Base-by-base conservation (phyloP, 257 asterid species). In the Lithospermum erythrorhizon region DNA sequence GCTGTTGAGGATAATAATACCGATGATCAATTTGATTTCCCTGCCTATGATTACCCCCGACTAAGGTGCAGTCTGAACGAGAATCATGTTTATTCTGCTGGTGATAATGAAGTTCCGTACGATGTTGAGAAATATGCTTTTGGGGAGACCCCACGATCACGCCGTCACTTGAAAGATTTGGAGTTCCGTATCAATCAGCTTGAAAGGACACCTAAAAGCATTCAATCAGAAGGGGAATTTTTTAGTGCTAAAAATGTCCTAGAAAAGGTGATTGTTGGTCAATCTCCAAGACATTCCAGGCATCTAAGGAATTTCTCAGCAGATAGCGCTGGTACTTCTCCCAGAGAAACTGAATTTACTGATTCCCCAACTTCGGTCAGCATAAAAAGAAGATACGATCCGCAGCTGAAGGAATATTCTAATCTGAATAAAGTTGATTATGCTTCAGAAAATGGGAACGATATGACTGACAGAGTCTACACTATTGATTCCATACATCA, bases 401-500 rank as follows among this genome's bases (percentile, higher is more conserved):
- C 73, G 30, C 80, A 79, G 61, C 61, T 78, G 25, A 83, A 76
- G 57, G 89, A 78, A 65, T 73, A 64, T 51, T 63, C 83, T 62
- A 72, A 81, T 71, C 62, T 56, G 66, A 78, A 75, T 73, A 81
- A 81, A 70, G 73, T 63, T 64, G 89, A 81, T 67, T 66, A 73
- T 79, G 72, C 65, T 61, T 76, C 87, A 4, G 88, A 86, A 61
- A 70, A 52, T 58, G 94, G 78, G 65, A 96, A 86, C 81, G 90
- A 86, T 68, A 66, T 63, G 78, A 73, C 72, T 25, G 96, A 88
- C 68, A 82, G 95, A 77, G 86, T 91, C 64, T 91, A 83, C 74
- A 91, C 93, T 13, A 76, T 88, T 73, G 98, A 91, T 76, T 88
- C 96, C 47, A 74, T 87, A 76, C 82, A 78, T 76, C 82, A 79